Evolutionary conservation across 257 asterid genomes (phyloP), one percentile per base, ranked within the genome.

Genomic region (Nicotiana sylvestris): DNA sequence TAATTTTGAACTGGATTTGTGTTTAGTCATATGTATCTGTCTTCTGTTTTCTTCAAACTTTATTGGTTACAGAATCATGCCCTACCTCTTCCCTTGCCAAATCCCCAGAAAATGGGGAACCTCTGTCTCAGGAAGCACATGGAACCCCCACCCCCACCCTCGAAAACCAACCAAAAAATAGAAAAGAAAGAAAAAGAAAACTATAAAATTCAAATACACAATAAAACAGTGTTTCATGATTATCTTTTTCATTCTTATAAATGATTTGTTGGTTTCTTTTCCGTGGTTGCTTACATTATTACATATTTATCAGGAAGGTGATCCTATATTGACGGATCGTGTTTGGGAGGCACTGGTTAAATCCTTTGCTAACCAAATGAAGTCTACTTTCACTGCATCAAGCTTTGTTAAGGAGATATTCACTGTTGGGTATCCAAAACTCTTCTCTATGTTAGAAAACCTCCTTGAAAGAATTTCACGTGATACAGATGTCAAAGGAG

Each of bases 401-500:
- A 94, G 97, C 89, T 96, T 96, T 84, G 96, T 96, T 84, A 96
- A 96, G 87, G 98, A 94, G 83, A 93, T 90, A 85, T 96, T 96
- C 81, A 95, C 98, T 21, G 84, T 86, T 64, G 99, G 99, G 69
- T 96, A 94, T 87, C 99, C 99, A 18, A 96, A 96, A 89, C 94
- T 96, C 77, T 86, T 94, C 39, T 86, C 97, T 46, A 89, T 89
- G 92, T 86, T 91, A 81, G 98, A 94, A 82, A 95, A 93, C 66
- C 92, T 94, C 79, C 97, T 94, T 55, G 98, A 92, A 86, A 93
- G 99, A 88, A 93, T 96, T 84, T 91, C 98, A 76, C 97, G 99
- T 66, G 99, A 96, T 91, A 96, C 98, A 57, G 98, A 94, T 89
- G 97, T 96, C 80, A 96, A 96, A 89, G 99, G 98, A 85, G 98